phyloP scores from a whole-genome alignment of 345 rosid genomes.

The Zanthoxylum bungeanum region DNA sequence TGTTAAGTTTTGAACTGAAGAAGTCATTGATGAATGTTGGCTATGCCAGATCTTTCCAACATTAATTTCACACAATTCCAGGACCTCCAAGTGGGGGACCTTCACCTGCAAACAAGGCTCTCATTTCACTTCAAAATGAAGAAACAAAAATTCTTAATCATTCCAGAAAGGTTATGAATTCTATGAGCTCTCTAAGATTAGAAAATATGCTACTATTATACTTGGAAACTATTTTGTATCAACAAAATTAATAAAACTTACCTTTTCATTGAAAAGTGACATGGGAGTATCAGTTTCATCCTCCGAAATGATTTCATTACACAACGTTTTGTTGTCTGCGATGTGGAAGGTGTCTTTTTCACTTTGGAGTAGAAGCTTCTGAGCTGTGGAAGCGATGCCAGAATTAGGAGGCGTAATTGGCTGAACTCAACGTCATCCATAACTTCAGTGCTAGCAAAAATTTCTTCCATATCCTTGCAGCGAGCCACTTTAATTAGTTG shows the following conservation, averaged over 20 bases:
- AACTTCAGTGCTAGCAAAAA: neutral
- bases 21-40: neutral
- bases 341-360: neutral
- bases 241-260: neutral
- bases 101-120: conserved; percentile 9
- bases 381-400: neutral
- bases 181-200: neutral
- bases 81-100: conserved; percentile 15
- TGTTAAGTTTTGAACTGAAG: neutral
- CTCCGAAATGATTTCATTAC: neutral
- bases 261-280: neutral
- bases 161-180: too few species aligned
- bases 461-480: conserved; percentile 19
- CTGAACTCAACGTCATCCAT: neutral
- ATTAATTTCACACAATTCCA: neutral
- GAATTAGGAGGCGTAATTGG: neutral
- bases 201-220: too few species aligned
- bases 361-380: neutral
- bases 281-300: neutral
- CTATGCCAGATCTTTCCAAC: conserved; percentile 6
- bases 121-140: too few species aligned
- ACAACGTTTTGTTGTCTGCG: too few species aligned
- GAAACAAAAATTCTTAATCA: too few species aligned
- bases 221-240: too few species aligned
- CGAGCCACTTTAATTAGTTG: conserved; percentile 4